phyloP scores from a whole-genome alignment of 805 yeast species.

The Nakazawaea ernobii region DNA sequence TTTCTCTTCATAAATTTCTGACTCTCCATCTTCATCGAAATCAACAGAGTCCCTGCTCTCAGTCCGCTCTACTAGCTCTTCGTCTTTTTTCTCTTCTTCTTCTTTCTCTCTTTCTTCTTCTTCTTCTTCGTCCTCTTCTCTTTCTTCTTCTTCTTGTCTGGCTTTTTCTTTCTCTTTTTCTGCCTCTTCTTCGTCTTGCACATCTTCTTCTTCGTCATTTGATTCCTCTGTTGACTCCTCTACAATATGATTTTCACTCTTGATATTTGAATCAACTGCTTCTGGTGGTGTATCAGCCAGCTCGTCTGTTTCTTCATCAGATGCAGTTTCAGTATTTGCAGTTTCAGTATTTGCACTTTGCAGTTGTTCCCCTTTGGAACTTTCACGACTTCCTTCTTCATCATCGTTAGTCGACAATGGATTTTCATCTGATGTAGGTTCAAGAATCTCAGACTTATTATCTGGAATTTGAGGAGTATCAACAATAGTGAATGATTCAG shows the following conservation, averaged over 20 bases:
- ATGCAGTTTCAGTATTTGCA: no score
- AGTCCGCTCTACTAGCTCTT: not conserved
- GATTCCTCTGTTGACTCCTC: not conserved
- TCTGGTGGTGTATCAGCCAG: no score
- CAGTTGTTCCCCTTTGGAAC: not conserved
- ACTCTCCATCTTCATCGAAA: not conserved
- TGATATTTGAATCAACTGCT: no score
- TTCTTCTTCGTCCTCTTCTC: not conserved
- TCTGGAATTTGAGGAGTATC: not conserved
- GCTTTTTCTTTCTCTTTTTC: not conserved
- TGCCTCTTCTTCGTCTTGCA: not conserved
- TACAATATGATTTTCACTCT: no score
- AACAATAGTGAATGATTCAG: slow-evolving; percentile 1
- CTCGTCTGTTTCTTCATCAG: no score
- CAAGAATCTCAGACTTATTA: not conserved
- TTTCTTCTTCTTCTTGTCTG: not conserved
- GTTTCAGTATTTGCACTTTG: not conserved
- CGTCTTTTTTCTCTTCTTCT: no score
- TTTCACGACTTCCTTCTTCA: not conserved
- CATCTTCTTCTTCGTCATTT: not conserved
- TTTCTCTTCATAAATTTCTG: not conserved
- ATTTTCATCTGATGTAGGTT: not conserved
- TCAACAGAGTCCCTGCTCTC: not conserved
- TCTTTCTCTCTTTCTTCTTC: not conserved
- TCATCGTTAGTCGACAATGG: not conserved